Base-by-base conservation (phyloP, 2,329 filamentous ascomycete species). In the Aspergillus unguis region DNA sequence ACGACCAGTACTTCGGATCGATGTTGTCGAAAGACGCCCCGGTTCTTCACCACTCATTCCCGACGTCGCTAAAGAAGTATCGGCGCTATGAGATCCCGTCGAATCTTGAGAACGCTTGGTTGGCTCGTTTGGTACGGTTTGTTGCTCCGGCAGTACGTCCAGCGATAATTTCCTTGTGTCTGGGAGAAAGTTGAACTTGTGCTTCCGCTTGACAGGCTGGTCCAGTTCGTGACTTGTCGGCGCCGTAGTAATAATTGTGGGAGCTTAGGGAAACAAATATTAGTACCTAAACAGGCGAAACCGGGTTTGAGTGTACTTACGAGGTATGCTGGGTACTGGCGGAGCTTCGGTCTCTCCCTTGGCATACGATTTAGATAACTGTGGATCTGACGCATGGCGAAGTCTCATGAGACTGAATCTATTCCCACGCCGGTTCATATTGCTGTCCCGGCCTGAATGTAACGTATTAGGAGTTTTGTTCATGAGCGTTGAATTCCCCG, bases 361-460 rank as follows among this genome's bases (percentile, higher is more conserved):
- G 78, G 85, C 63, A 68, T 86, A 91, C 48, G 87, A 86, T 68
- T 85, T 77, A 8, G 90, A 90, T 56, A 97, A 75, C 71, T 96
- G 91, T 46, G 91, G 88, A 74, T 97, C 92, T 6, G 92, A 96
- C 56, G 90, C 92, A 80, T 96, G 92, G 65, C 91, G 88, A 70
- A 94, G 91, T 66, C 87, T 86, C 74, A 96, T 77, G 71, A 95
- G 71, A 64, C 80, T 85, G 69, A 86, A 85, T 52, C 82, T 76
- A 60, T 80, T 72, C 41, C 69, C 65, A 52, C 65, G 65, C 56
- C 62, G 50, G 45, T 58, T 65, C 27, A 67, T 58, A 17, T 17
- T 17, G 37, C 60, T 54, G 25, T 65, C 63, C 4, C 50, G 59
- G 3, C 57, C 51, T 10, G 62, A 54, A 29, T 56, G 48, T 4